Percentiles rank a stretch among this genome's conserved stretches.
Evolutionary conservation across 225 moss, liverwort and hornwort genomes (phyloP).

Genomic region (Asterella californica): DNA sequence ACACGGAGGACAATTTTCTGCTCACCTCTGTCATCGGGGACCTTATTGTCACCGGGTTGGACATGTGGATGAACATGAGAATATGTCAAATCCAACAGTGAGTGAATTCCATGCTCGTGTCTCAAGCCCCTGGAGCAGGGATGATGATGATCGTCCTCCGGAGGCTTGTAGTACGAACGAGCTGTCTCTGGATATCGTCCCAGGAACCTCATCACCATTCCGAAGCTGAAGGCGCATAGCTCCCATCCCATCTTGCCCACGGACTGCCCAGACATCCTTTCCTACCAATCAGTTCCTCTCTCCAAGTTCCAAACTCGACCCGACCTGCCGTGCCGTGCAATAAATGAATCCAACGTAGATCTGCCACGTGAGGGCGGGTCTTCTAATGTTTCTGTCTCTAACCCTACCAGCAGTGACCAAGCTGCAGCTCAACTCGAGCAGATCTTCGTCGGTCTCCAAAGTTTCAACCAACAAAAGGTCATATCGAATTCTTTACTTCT

Average conservation of each 20-base stretch:
- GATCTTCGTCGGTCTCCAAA: too few species aligned
- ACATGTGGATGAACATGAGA: conserved; percentile 4
- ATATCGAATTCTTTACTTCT: too few species aligned
- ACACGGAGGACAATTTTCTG: neutral
- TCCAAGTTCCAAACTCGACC: neutral
- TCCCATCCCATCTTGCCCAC: conserved; percentile 16
- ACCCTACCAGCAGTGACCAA: too few species aligned
- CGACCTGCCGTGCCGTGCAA: neutral
- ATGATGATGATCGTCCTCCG: conserved; percentile 6
- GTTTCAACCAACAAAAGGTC: too few species aligned
- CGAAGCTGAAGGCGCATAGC: conserved; percentile 15
- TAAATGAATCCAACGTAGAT: too few species aligned
- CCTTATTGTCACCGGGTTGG: neutral
- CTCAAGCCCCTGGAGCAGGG: neutral
- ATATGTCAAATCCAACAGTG: conserved; percentile 22
- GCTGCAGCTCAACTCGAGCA: too few species aligned
- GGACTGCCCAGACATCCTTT: conserved; percentile 3
- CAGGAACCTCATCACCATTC: conserved; percentile 27
- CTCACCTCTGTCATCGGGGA: conserved; percentile 7
- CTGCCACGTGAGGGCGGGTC: too few species aligned
- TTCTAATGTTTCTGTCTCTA: too few species aligned
- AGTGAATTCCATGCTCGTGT: conserved; percentile 30
- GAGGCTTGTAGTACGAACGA: conserved; percentile 29
- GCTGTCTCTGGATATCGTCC: conserved; percentile 29
- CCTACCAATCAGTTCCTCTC: neutral